A percentile compares a stretch with the other conserved stretches of the same genome.
These are phyloP conservation scores for Gaillardinia entomophila DNA, from an alignment of 805 yeast genomes.

Conservation along the genomic window DNA sequence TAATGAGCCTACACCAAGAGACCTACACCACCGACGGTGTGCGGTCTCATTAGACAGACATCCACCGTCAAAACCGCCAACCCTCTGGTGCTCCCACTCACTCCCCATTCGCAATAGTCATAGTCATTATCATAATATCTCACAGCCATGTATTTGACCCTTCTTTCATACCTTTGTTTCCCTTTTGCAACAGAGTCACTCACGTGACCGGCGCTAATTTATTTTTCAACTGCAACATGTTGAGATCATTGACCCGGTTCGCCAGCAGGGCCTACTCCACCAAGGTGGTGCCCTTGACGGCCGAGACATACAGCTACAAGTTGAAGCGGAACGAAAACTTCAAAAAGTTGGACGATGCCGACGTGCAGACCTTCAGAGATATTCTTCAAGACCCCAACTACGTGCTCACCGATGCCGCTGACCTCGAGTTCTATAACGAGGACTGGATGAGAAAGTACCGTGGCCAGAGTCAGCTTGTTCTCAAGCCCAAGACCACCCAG, in stretches of 20 bases:
- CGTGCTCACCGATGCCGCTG: conserved; percentile 53
- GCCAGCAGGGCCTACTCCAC: conserved; percentile 13
- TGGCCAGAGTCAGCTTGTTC: conserved; percentile 77
- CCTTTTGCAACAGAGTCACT: too few species aligned
- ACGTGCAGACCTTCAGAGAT: conserved; percentile 54
- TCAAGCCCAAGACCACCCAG: conserved; percentile 76
- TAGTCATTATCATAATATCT: too few species aligned
- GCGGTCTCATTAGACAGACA: too few species aligned
- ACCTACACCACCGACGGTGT: too few species aligned
- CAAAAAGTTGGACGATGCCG: conserved; percentile 48
- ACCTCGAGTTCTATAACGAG: conserved; percentile 68
- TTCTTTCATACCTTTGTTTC: too few species aligned
- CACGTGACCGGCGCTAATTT: background rate
- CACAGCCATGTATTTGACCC: too few species aligned
- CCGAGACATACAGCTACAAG: conserved; percentile 59
- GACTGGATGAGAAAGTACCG: conserved; percentile 93
- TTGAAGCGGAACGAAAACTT: conserved; percentile 47
- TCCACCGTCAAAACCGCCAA: too few species aligned
- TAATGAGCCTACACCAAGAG: too few species aligned
- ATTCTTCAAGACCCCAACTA: conserved; percentile 48
- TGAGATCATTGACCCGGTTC: background rate
- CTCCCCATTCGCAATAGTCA: too few species aligned
- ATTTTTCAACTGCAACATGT: background rate
- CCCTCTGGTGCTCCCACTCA: too few species aligned
- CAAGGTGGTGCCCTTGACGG: conserved; percentile 49